phyloP scores from a whole-genome alignment of 2,329 filamentous ascomycete genomes.

The Cladosporium austrohemisphaericum region DNA sequence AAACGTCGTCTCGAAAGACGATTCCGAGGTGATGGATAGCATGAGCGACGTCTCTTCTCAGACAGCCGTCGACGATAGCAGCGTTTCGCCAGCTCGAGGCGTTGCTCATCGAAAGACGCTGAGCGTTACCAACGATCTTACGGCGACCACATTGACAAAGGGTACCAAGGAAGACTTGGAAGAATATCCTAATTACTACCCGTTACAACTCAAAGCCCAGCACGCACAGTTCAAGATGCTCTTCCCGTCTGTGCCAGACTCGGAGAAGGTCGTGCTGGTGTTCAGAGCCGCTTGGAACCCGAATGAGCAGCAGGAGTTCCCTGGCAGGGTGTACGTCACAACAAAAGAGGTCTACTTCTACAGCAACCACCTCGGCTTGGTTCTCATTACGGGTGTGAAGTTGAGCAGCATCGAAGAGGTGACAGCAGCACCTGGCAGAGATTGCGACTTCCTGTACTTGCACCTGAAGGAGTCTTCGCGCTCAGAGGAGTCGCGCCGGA shows the following conservation, averaged over 20 bases:
- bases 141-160: slow-evolving; percentile 12
- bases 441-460: slow-evolving; percentile 89
- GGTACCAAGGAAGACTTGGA: slow-evolving; percentile 37
- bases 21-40: slow-evolving; percentile 18
- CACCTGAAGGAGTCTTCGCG: slow-evolving; percentile 61
- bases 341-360: slow-evolving; percentile 90
- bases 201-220: slow-evolving; percentile 67
- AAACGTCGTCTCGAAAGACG: slow-evolving; percentile 12
- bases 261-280: slow-evolving; percentile 83
- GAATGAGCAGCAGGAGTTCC: slow-evolving; percentile 71
- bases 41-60: slow-evolving; percentile 7
- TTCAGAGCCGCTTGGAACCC: slow-evolving; percentile 89
- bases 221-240: slow-evolving; percentile 90
- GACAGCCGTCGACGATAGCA: slow-evolving; percentile 5
- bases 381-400: slow-evolving; percentile 74
- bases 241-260: slow-evolving; percentile 73
- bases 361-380: slow-evolving; percentile 86
- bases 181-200: slow-evolving; percentile 72
- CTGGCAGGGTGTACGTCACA: slow-evolving; percentile 83
- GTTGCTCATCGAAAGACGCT: slow-evolving; percentile 30
- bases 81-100: neutral
- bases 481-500: slow-evolving; percentile 62
- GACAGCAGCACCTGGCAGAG: slow-evolving; percentile 80
- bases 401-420: slow-evolving; percentile 80
- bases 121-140: slow-evolving; percentile 21